Base-by-base conservation (phyloP, 805 yeast species). In the Candida endomychidarum region DNA sequence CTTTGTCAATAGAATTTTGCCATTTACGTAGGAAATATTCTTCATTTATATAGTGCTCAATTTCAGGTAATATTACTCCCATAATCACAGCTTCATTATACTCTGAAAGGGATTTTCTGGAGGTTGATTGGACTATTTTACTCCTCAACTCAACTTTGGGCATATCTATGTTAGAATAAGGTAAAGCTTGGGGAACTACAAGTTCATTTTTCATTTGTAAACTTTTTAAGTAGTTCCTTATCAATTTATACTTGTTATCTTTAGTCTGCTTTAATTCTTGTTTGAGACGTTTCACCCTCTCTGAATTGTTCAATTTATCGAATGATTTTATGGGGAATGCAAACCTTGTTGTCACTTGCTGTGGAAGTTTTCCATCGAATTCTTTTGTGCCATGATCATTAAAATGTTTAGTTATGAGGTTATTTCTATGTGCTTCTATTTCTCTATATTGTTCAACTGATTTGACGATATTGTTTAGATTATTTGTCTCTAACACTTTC, bases 61-160 rank as follows among this genome's bases (percentile, higher is more conserved):
- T 29, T 14, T 55, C 57, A 0, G 70, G 70, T 37, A 57, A 57
- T 20, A 66, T 21, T 2, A 69, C 52, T 2, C 61, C 44, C 5
- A 63, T 58, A 4, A 69, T 48, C 33, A 61, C 56, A 23, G 54
- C 59, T 46, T 44, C 27, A 42, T 67, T 71, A 48, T 67, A 67
- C 1, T 62, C 65, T 3, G 41, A 37, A n/a, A 62, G 36, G 2
- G 54, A 50, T n/a, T 36, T 38, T 9, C n/a, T 10, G 4, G 48
- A 37, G 2, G 49, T 45, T 6, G 51, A 48, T 15, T 38, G 27
- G 27, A 27, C 37, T 8, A 45, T 42, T 27, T 48, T 48, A 11
- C 23, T 11, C 1, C 33, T 14, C 2, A 34, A 7, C 17, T 38
- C 37, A 7, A 43, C 15, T 16, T 38, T n/a, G 3, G 47, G 47